phyloP scores from a whole-genome alignment of 2,329 filamentous ascomycete genomes.

The Pyrenophora tritici-repentis region DNA sequence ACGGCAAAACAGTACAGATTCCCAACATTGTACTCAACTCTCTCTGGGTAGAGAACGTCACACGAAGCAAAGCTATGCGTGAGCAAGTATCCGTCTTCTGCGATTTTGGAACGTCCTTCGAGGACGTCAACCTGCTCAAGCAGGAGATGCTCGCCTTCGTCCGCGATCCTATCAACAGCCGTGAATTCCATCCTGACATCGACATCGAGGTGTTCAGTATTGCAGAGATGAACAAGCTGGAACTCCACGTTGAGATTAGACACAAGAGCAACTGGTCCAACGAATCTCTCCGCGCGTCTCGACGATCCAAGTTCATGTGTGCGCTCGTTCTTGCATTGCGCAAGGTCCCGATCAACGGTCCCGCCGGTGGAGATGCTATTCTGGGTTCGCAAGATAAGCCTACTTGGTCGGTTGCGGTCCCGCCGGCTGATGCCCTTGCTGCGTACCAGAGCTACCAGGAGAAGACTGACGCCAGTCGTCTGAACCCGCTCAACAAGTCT shows the following conservation, averaged over 20 bases:
- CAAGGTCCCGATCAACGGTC: conserved; percentile 82
- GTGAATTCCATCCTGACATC: conserved; percentile 89
- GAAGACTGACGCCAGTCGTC: conserved; percentile 65
- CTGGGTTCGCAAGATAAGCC: conserved; percentile 72
- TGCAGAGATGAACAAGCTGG: conserved; percentile 84
- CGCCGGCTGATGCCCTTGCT: conserved; percentile 67
- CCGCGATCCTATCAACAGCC: conserved; percentile 77
- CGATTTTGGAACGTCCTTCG: conserved; percentile 83
- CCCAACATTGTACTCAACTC: conserved; percentile 92
- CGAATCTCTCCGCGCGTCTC: conserved; percentile 76
- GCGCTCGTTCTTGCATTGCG: conserved; percentile 83
- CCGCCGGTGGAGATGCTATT: conserved; percentile 71
- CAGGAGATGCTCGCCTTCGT: conserved; percentile 86
- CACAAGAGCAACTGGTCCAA: conserved; percentile 75
- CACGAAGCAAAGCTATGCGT: conserved; percentile 88
- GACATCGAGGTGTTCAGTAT: conserved; percentile 78
- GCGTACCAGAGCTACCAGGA: conserved; percentile 59
- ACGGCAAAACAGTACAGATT: conserved; percentile 78
- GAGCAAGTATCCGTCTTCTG: conserved; percentile 81
- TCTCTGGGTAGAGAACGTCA: conserved; percentile 94
- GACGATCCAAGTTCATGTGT: conserved; percentile 96
- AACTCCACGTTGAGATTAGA: conserved; percentile 79
- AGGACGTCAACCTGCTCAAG: conserved; percentile 85
- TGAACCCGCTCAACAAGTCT: conserved; percentile 60
- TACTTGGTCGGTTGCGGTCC: conserved; percentile 76